These are phyloP conservation scores for Penicillium atrosanguineum DNA, from an alignment of 495 filamentous ascomycete genomes.

Conservation along the genomic window DNA sequence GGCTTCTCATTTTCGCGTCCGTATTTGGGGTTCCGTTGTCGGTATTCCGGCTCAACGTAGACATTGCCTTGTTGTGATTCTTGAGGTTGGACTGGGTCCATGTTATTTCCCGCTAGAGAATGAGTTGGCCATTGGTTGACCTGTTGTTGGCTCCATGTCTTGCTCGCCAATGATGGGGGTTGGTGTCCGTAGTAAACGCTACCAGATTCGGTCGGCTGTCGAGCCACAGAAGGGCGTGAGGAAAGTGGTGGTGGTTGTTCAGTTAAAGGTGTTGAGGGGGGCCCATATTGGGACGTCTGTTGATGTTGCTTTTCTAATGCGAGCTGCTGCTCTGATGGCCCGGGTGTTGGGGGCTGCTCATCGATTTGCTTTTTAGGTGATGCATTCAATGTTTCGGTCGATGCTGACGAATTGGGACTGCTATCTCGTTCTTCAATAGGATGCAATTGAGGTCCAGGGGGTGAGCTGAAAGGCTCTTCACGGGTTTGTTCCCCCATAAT, in stretches of 20 bases:
- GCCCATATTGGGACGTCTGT: neutral
- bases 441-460: neutral
- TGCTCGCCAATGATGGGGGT: neutral
- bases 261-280: neutral
- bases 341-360: neutral
- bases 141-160: neutral
- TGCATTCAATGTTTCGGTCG: neutral
- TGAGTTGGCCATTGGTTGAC: constrained; percentile 6
- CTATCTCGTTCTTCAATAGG: constrained; percentile 4
- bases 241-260: neutral
- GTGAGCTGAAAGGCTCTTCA: neutral
- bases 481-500: neutral
- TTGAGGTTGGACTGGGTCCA: neutral
- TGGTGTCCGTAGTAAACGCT: constrained; percentile 11
- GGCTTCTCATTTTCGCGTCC: constrained; percentile 16
- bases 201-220: constrained; percentile 11
- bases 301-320: neutral
- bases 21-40: constrained; percentile 21
- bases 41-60: constrained; percentile 24
- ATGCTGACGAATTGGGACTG: neutral
- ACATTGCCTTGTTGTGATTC: constrained; percentile 2
- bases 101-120: constrained; percentile 8
- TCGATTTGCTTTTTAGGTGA: neutral
- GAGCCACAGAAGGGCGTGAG: constrained; percentile 16
- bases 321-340: neutral